phyloP scores from a whole-genome alignment of 192 early-diverging fungal species.

The Dissophora ornata region DNA sequence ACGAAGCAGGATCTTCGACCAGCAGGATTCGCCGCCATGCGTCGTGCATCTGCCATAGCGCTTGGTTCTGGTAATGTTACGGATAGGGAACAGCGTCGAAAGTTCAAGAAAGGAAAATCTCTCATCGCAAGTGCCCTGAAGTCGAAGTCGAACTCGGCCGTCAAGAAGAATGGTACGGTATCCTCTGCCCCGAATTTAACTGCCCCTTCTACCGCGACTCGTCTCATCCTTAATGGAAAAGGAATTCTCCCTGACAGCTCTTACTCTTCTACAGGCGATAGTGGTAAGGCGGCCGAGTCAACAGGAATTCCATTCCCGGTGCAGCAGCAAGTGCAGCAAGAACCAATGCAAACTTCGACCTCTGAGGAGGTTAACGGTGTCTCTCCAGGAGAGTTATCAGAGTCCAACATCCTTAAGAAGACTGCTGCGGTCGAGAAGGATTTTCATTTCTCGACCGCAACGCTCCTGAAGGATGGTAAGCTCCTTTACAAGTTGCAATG shows the following conservation, averaged over 20 bases:
- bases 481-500: slow-evolving; percentile 52
- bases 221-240: background rate
- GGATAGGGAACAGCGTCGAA: slow-evolving; percentile 26
- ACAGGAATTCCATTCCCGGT: background rate
- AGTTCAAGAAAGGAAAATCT: slow-evolving; percentile 19
- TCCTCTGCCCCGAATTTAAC: background rate
- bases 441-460: slow-evolving; percentile 44
- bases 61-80: slow-evolving; percentile 4
- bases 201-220: background rate
- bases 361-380: background rate
- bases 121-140: background rate
- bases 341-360: background rate
- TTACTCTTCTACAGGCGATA: slow-evolving; percentile 18
- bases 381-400: background rate
- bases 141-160: background rate
- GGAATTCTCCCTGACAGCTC: slow-evolving; percentile 10
- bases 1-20: slow-evolving; percentile 15
- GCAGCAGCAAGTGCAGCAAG: background rate
- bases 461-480: slow-evolving; percentile 56
- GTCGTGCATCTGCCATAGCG: slow-evolving; percentile 26
- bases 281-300: background rate
- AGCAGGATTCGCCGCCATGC: slow-evolving; percentile 12
- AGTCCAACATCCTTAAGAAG: slow-evolving; percentile 22
- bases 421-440: slow-evolving; percentile 21
- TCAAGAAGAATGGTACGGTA: slow-evolving; percentile 27